Evolutionary conservation across 805 yeast species (phyloP).

Genomic region (Zygoascus tannicola): DNA sequence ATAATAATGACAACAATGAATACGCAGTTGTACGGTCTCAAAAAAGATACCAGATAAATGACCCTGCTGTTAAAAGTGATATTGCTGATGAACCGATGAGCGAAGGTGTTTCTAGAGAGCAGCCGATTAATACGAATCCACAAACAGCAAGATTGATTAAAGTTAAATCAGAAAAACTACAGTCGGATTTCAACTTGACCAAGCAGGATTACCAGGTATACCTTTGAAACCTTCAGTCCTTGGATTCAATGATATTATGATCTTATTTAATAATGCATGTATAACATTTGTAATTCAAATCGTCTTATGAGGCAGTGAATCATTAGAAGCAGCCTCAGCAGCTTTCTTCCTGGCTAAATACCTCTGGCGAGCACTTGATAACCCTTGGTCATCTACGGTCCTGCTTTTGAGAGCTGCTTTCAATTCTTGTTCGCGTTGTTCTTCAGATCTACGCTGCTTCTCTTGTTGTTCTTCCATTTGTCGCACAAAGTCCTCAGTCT

Average conservation of each 20-base stretch:
- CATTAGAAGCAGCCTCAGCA: constrained; percentile 3
- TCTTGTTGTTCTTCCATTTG: constrained; percentile 5
- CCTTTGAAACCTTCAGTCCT: no score
- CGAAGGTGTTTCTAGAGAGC: no score
- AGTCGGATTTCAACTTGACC: background rate
- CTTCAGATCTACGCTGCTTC: constrained; percentile 7
- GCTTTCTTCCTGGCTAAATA: constrained; percentile 21
- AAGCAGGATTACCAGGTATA: background rate
- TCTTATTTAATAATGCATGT: background rate
- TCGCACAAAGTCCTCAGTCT: background rate
- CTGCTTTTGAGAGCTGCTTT: constrained; percentile 12
- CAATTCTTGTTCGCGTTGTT: constrained; percentile 5
- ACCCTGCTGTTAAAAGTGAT: no score
- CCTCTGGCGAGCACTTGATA: constrained; percentile 21
- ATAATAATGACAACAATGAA: no score
- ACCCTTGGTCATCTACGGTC: constrained; percentile 9
- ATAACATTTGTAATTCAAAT: background rate
- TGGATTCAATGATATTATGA: no score
- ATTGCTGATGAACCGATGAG: no score
- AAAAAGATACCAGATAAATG: no score
- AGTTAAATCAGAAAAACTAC: background rate
- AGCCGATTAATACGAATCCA: no score
- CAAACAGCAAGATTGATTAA: no score
- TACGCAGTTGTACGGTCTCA: no score
- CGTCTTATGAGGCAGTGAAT: constrained; percentile 5